Evolutionary conservation across 2,329 filamentous ascomycete species (phyloP), one percentile per base, ranked within the genome.

Genomic region (Apiospora pterosperma): DNA sequence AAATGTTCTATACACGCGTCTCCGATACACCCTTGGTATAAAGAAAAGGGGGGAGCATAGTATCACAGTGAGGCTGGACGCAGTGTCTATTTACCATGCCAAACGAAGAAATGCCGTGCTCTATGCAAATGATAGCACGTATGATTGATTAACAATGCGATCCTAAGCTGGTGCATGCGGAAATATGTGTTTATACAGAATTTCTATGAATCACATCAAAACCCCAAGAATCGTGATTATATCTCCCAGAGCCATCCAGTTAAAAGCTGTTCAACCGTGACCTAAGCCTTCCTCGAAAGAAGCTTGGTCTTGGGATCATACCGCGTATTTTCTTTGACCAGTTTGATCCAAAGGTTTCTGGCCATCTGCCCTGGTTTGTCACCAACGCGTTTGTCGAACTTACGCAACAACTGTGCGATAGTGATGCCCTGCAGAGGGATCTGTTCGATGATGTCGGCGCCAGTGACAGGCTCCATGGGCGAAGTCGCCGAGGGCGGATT

Each of bases 241-340:
- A 34, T 41, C 36, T 60, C 25, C 10, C 31, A 21, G 23, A 61
- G 36, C 21, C 36, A 39, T 21, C 59, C 10, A 19, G 25, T 19
- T n/a, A 5, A 34, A 25, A 25, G 4, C 1, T 41, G 36, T 36
- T 42, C 21, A 19, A 31, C 28, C 16, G 28, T 34, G 25, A 21
- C 61, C 59, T 72, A 81, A 59, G 76, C 73, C 67, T 79, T 81
- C 21, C 79, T 79, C 36, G 80, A 76, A 62, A 85, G 70, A 19
- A 86, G 76, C 76, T 88, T 90, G 65, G 88, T 85, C 0, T 85
- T 82, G 0, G 80, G 68, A 1, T 81, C 83, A 73, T 84, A 88
- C 16, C 80, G 77, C 1, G 84, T 82, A 41, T 85, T 79, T 39
- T 82, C 79, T 74, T 84, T 87, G 14, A 90, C 86, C 64, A 90